These are phyloP conservation scores for Thermothielavioides terrestris DNA, from an alignment of 495 filamentous ascomycete genomes.

Conservation along the genomic window DNA sequence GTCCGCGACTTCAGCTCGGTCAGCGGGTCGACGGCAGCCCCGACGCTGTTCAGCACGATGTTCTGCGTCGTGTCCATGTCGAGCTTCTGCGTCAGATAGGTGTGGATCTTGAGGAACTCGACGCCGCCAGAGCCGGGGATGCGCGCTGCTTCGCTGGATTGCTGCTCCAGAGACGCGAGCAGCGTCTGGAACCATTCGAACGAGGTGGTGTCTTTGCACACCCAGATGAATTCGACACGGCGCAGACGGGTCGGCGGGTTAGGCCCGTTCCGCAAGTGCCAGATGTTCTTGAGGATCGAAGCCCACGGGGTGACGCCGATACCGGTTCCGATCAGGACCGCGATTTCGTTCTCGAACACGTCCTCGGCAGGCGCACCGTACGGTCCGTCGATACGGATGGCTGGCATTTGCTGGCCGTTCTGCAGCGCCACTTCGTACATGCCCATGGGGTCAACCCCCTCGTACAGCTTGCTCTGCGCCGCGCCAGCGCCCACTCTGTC, in stretches of 20 bases:
- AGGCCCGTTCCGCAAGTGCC: constrained; percentile 79
- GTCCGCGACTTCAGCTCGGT: constrained; percentile 84
- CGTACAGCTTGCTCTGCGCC: constrained; percentile 74
- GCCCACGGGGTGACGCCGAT: constrained; percentile 99
- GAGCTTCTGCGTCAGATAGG: constrained; percentile 89
- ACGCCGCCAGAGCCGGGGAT: constrained; percentile 53
- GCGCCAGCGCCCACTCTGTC: constrained; percentile 87
- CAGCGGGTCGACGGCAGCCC: constrained; percentile 75
- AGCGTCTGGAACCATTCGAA: constrained; percentile 99
- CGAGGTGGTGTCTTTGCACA: constrained; percentile 89
- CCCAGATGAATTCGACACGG: constrained; percentile 98
- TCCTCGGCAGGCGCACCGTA: constrained; percentile 96
- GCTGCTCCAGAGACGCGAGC: constrained; percentile 81
- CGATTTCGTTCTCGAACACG: constrained; percentile 97
- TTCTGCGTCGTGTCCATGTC: constrained; percentile 90
- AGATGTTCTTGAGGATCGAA: constrained; percentile 96
- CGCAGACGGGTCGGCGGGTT: constrained; percentile 81
- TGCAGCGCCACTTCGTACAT: constrained; percentile 98
- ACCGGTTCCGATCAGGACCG: constrained; percentile 91
- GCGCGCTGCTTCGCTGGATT: constrained; percentile 59
- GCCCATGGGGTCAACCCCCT: constrained; percentile 83
- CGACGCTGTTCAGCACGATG: constrained; percentile 92
- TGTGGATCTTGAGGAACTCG: constrained; percentile 97
- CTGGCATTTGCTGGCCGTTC: constrained; percentile 85
- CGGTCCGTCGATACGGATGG: constrained; percentile 83